Percentiles rank a stretch among this genome's conserved stretches.
Conservation (phyloP, 202 grass and related monocot genomes). For the Dendrocalamus latiflorus region DNA sequence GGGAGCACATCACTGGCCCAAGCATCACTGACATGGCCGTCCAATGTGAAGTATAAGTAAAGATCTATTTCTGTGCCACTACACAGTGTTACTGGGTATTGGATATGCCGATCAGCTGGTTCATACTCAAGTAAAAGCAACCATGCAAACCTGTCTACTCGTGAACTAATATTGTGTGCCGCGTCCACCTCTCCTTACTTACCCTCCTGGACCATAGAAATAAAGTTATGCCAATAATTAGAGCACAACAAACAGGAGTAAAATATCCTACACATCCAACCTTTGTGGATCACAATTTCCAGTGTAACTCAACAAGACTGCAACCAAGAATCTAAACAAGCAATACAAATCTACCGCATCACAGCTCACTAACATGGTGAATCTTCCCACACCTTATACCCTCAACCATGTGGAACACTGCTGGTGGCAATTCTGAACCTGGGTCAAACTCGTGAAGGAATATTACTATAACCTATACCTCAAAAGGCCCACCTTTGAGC, state of each 20-base stretch:
- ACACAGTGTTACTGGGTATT: background rate
- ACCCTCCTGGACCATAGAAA: background rate
- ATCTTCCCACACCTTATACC: background rate
- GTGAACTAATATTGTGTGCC: conserved; percentile 1
- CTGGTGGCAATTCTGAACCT: background rate
- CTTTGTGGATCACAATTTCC: background rate
- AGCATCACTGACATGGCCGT: background rate
- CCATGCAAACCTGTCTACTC: background rate
- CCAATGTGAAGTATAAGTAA: background rate
- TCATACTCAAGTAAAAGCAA: background rate
- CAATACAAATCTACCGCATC: background rate
- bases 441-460: background rate
- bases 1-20: background rate
- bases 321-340: background rate
- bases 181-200: background rate
- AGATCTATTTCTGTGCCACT: background rate
- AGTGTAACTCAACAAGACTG: background rate
- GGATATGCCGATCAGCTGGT: background rate
- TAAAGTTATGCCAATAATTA: background rate
- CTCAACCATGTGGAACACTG: background rate
- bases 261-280: background rate
- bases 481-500: background rate
- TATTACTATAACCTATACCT: conserved; percentile 11
- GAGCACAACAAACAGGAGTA: background rate
- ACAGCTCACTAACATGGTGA: background rate